Percentiles rank a stretch among this genome's conserved stretches.
Conservation (phyloP, 768 basidiomycete species). For the Tricholomella constricta region DNA sequence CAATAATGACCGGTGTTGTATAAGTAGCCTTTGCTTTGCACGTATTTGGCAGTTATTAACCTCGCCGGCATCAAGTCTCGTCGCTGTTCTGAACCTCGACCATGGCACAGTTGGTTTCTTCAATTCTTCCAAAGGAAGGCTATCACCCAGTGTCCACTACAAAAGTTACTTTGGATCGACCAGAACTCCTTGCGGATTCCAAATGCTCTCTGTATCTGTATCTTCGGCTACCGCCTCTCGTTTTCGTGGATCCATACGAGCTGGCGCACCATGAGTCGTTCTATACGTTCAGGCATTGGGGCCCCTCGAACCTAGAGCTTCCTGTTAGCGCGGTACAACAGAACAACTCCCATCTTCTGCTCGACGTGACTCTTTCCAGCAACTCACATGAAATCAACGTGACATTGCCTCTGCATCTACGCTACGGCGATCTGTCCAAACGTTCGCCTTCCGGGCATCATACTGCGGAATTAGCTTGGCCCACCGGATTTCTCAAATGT, state of each 20-base stretch:
- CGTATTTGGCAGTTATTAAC: too few relatives aligned
- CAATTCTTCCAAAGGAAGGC: constrained; percentile 33
- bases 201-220: constrained; percentile 42
- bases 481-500: constrained; percentile 42
- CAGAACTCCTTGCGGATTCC: not conserved
- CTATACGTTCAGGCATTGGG: constrained; percentile 44
- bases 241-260: constrained; percentile 54
- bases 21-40: not conserved
- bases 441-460: constrained; percentile 23
- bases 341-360: constrained; percentile 24
- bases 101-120: constrained; percentile 30
- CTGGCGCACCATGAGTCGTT: constrained; percentile 36
- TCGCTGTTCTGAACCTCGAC: constrained; percentile 2
- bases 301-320: constrained; percentile 46
- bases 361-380: constrained; percentile 20
- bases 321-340: constrained; percentile 41
- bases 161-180: constrained; percentile 23
- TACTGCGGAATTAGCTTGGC: constrained; percentile 35
- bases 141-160: constrained; percentile 41
- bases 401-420: constrained; percentile 47
- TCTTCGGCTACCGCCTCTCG: constrained; percentile 40
- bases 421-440: constrained; percentile 39
- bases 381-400: constrained; percentile 26
- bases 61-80: too few relatives aligned
- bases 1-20: too few relatives aligned